Conservation (phyloP, 352 stramenopile genomes). For the Pythium grandisporangium region DNA sequence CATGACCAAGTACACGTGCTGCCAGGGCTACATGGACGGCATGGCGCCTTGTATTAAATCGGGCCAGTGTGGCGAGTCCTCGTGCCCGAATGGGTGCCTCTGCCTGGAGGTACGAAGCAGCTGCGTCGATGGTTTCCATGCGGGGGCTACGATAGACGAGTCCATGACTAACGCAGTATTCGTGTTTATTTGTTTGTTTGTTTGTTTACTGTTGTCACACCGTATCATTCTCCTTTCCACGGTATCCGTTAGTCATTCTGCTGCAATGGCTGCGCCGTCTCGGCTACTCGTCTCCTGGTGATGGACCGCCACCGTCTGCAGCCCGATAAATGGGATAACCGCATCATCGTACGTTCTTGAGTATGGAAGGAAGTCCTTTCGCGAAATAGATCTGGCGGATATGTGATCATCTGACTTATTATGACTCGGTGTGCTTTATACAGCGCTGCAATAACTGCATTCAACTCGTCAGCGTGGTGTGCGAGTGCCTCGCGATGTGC, state of each 20-base stretch:
- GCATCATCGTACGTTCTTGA: constrained; percentile 88
- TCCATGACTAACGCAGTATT: too few relatives aligned
- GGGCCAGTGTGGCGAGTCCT: constrained; percentile 78
- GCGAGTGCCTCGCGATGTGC: constrained; percentile 68
- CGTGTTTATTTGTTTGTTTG: neutral
- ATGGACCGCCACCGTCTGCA: constrained; percentile 88
- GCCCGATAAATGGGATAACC: constrained; percentile 91
- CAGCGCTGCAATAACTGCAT: constrained; percentile 92
- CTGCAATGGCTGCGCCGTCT: constrained; percentile 88
- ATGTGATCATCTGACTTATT: too few relatives aligned
- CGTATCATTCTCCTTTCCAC: too few relatives aligned
- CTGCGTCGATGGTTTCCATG: too few relatives aligned
- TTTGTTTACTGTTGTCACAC: too few relatives aligned
- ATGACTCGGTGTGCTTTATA: too few relatives aligned
- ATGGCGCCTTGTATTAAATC: constrained; percentile 82
- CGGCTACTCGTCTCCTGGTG: constrained; percentile 83
- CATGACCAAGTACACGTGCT: constrained; percentile 91
- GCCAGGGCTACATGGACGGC: constrained; percentile 89
- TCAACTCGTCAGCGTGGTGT: constrained; percentile 65
- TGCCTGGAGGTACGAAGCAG: constrained; percentile 86
- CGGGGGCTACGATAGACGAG: too few relatives aligned
- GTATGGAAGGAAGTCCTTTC: too few relatives aligned
- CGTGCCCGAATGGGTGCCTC: constrained; percentile 84
- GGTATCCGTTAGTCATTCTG: constrained; percentile 39
- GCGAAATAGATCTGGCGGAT: too few relatives aligned